phyloP scores from a whole-genome alignment of 192 early-diverging fungal genomes.

The Backusella tarrabulga region DNA sequence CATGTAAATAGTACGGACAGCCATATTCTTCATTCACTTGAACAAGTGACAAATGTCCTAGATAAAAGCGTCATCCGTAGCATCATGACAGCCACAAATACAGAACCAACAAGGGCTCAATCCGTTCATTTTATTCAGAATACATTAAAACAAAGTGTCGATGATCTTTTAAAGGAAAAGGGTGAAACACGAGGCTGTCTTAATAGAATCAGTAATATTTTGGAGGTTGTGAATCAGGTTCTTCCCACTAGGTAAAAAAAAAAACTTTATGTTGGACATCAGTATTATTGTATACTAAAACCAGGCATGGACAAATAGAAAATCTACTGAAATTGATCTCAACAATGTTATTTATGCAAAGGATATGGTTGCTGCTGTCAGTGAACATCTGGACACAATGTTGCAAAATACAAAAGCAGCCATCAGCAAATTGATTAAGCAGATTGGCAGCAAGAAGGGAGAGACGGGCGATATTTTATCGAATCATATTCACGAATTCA shows the following conservation, averaged over 20 bases:
- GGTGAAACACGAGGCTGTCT: neutral
- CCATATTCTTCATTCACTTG: neutral
- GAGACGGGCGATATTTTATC: neutral
- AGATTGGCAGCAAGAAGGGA: neutral
- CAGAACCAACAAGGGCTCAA: neutral
- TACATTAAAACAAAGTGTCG: conserved; percentile 1
- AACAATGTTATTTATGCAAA: conserved; percentile 3
- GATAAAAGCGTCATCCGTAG: neutral
- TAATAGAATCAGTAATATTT: conserved; percentile 3
- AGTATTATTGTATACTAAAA: neutral
- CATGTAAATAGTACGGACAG: neutral
- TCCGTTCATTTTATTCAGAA: neutral
- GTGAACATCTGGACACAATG: neutral
- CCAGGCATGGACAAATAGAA: neutral
- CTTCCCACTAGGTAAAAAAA: neutral
- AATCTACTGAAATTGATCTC: neutral
- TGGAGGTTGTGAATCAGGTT: neutral
- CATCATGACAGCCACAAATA: neutral
- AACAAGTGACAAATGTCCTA: neutral
- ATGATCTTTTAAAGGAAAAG: neutral
- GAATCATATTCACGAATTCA: neutral
- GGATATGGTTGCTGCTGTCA: neutral
- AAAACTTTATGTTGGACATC: neutral
- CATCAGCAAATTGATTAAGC: neutral
- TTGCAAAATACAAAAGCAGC: neutral